Conservation (phyloP, 176 grass and related monocot genomes). For the Carex littledalei region DNA sequence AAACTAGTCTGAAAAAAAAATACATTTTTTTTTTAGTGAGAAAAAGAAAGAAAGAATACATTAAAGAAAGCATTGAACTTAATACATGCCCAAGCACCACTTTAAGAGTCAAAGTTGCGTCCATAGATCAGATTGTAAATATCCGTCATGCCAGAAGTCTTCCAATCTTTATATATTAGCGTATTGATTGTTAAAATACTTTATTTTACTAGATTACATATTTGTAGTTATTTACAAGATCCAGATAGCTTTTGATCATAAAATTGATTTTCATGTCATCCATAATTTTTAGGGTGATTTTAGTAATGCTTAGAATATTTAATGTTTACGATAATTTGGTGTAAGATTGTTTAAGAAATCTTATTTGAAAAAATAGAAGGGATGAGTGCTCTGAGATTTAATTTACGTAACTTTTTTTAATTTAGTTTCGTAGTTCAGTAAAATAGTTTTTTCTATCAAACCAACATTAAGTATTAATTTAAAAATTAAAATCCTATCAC, state of each 20-base stretch:
- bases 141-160: background rate
- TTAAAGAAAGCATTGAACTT: background rate
- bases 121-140: background rate
- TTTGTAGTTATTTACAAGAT: background rate
- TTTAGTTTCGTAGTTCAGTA: too few relatives aligned
- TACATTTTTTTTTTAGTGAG: too few relatives aligned
- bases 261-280: background rate
- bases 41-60: background rate
- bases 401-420: too few relatives aligned
- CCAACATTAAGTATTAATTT: too few relatives aligned
- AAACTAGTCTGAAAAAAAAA: background rate
- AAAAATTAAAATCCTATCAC: too few relatives aligned
- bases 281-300: background rate
- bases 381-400: too few relatives aligned
- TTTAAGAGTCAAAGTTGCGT: background rate
- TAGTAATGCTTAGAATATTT: background rate
- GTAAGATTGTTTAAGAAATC: too few relatives aligned
- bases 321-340: background rate
- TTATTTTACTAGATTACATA: background rate
- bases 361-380: too few relatives aligned
- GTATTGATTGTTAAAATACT: background rate
- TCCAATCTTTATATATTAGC: background rate
- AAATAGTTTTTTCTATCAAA: too few relatives aligned
- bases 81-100: background rate
- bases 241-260: background rate